Evolutionary conservation across 208 protist genomes (phyloP), one percentile per base, ranked within the genome.

Genomic region (Crithidia brevicula): DNA sequence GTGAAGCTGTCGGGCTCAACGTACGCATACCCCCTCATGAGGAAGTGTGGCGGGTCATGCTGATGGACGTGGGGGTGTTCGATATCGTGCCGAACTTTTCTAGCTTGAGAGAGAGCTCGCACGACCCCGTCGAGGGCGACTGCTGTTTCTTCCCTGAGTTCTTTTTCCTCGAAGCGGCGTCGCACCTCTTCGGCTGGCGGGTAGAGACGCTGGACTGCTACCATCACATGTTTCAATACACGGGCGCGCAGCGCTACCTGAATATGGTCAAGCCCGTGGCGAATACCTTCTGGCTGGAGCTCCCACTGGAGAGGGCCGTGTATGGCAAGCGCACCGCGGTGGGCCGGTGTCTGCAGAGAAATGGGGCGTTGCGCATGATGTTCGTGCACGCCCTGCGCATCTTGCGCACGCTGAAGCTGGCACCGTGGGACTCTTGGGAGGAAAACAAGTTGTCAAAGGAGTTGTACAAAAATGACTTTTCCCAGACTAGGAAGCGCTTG

Each of bases 231-330:
- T 66, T 54, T 31, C 83, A 93, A 69, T 93, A 93, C 72, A 65
- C 65, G 22, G 87, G 87, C 2, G 33, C 43, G 20, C 87, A 93
- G 50, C 78, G 78, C 50, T 51, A 62, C 52, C 58, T 59, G 15
- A 67, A 71, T 18, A 23, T 33, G 3, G 20, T 58, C 7, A 66
- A 74, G 20, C 10, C 68, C 10, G 33, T 36, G 25, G 82, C 83
- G 3, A 93, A 89, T 69, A 93, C 80, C 53, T 86, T 76, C 56
- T 93, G 87, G 87, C 80, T 89, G 70, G 72, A 67, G 33, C 72
- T 93, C 46, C 87, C 87, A n/a, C 34, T 93, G 16, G 63, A 82
- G 20, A 49, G 38, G 25, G 56, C 49, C 11, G 16, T 52, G 6
- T 87, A 89, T 43, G 82, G 81, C 4, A n/a, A 51, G 18, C 79